Conservation (phyloP, 352 stramenopile genomes). For the Pythium sukuiense region DNA sequence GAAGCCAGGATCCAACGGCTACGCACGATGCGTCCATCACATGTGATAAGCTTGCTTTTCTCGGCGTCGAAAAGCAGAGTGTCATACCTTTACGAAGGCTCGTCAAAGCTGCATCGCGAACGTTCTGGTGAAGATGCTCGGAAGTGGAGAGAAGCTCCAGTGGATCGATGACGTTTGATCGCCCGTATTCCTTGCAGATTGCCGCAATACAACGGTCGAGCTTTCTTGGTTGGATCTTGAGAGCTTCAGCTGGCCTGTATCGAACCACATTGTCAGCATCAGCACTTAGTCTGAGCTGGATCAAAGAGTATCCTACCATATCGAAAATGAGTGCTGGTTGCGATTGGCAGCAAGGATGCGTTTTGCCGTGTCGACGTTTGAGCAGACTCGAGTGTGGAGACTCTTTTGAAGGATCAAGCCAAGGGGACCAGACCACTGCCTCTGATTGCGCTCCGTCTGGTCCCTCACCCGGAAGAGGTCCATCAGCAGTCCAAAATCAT, state of each 20-base stretch:
- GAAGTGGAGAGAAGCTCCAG: slow-evolving; percentile 19
- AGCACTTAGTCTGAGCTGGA: background rate
- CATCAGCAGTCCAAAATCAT: slow-evolving; percentile 26
- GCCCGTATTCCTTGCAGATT: slow-evolving; percentile 12
- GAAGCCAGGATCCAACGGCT: slow-evolving; percentile 27
- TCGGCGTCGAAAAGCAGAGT: background rate
- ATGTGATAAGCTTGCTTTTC: too few species aligned
- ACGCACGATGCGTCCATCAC: background rate
- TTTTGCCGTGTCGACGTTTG: slow-evolving; percentile 15
- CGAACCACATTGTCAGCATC: background rate
- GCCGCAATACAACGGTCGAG: slow-evolving; percentile 8
- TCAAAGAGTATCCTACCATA: slow-evolving; percentile 16
- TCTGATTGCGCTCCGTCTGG: background rate
- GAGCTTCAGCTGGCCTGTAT: slow-evolving; percentile 15
- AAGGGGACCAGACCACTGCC: slow-evolving; percentile 12
- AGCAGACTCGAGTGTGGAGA: slow-evolving; percentile 24
- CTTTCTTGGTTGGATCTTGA: slow-evolving; percentile 12
- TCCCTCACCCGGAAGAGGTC: slow-evolving; percentile 14
- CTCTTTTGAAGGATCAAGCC: slow-evolving; percentile 20
- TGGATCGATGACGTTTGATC: slow-evolving; percentile 19
- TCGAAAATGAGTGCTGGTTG: slow-evolving; percentile 20
- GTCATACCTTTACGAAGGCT: slow-evolving; percentile 28
- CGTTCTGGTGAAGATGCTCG: background rate
- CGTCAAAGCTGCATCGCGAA: background rate
- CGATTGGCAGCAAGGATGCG: slow-evolving; percentile 23